Evolutionary conservation across 768 basidiomycete genomes (phyloP), one percentile per base, ranked within the genome.

Genomic region (Dioszegia hungarica): DNA sequence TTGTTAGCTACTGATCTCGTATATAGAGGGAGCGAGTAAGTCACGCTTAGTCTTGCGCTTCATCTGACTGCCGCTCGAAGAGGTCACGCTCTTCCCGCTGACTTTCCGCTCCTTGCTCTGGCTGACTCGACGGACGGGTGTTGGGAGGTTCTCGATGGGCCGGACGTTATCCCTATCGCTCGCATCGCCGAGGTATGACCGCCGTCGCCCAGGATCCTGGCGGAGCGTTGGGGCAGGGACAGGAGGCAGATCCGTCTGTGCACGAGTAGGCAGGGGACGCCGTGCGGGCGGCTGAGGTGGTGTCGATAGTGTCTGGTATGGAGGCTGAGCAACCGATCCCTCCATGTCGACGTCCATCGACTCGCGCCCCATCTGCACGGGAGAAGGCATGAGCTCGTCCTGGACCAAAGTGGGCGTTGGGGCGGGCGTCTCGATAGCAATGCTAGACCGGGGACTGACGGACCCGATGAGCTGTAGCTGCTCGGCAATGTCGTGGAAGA

Each of bases 401-500:
- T 51, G 49, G 5, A 25, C 24, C 19, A 51, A 20, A 14, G 22
- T 24, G 3, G 49, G 49, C 20, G 49, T 51, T 14, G 49, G 49
- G 12, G 49, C 37, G 17, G 49, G 40, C 14, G 64, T 59, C 27
- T 59, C 59, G 14, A 61, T 54, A 10, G 56, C 57, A 24, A 70
- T 41, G 19, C 57, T 60, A 1, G 60, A 59, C 28, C 68, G 38
- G 5, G 68, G 68, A 37, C 33, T 38, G 24, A 51, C 56, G 28
- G 56, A 54, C 8, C 56, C 84, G 75, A 89, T 83, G 48, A 82
- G 79, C 58, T 84, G 84, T 45, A 90, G 81, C 67, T 88, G 87
- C 45, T 88, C 83, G 3, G 85, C 86, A 48, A 91, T 85, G 74
- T 92, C 87, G 49, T 86, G 80, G 75, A 91, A 88, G 77, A 92